Evolutionary conservation across 176 grass and related monocot genomes (phyloP).

Genomic region (Oryza meridionalis): DNA sequence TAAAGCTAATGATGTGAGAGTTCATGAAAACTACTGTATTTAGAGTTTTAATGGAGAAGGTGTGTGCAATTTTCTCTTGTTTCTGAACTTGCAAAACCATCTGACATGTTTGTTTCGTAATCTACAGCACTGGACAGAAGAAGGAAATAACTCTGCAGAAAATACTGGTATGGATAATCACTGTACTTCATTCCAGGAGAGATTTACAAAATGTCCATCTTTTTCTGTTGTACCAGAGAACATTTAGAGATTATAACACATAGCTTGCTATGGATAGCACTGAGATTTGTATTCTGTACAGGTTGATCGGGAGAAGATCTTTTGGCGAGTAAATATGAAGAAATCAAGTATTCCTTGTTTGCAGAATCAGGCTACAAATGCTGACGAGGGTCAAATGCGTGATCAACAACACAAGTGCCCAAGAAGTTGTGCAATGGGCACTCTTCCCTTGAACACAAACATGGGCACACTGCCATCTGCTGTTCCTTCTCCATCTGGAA

Average conservation of each 20-base stretch:
- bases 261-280: not conserved
- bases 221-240: conserved; percentile 11
- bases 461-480: not conserved
- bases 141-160: conserved; percentile 80
- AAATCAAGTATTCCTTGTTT: conserved; percentile 45
- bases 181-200: conserved; percentile 1
- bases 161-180: conserved; percentile 63
- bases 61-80: conserved; percentile 10
- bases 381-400: not conserved
- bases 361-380: conserved; percentile 20
- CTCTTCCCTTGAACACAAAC: not conserved
- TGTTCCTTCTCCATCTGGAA: conserved; percentile 46
- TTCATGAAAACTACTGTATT: not conserved
- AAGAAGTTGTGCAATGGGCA: conserved; percentile 7
- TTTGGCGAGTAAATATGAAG: conserved; percentile 60
- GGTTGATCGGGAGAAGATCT: conserved; percentile 68
- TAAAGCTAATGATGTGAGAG: not conserved
- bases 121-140: conserved; percentile 75
- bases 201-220: not conserved
- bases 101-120: conserved; percentile 37
- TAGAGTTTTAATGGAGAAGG: not conserved
- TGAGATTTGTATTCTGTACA: conserved; percentile 37
- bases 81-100: conserved; percentile 5
- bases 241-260: not conserved
- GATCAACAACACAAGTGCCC: conserved; percentile 19